These are phyloP conservation scores for Diplocarpon mali DNA, from an alignment of 2,329 filamentous ascomycete species.

Conservation along the genomic window DNA sequence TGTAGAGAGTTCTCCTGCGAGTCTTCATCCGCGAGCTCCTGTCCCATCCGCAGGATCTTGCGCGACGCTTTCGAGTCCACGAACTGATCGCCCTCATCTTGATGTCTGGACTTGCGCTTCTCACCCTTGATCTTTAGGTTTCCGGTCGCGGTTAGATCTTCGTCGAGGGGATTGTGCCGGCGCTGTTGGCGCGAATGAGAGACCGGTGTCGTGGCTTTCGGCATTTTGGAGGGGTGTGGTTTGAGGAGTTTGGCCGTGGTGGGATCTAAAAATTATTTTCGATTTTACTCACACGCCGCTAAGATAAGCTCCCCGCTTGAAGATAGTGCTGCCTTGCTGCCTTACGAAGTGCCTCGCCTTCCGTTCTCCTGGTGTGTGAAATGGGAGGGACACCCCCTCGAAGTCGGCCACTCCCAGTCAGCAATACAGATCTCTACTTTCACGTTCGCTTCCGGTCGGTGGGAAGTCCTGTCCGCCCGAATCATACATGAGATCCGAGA, in stretches of 20 bases:
- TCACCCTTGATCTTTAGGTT: conserved; percentile 62
- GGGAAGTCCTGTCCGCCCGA: no score
- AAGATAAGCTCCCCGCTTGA: conserved; percentile 8
- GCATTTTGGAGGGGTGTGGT: conserved; percentile 44
- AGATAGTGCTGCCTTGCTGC: neutral
- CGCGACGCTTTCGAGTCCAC: conserved; percentile 81
- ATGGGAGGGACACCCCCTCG: neutral
- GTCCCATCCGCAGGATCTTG: conserved; percentile 81
- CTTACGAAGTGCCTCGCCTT: neutral
- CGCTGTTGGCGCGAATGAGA: conserved; percentile 46
- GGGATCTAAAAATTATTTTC: neutral
- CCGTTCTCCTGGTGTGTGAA: neutral
- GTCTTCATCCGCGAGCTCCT: conserved; percentile 79
- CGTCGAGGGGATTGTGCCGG: conserved; percentile 82
- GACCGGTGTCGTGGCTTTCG: conserved; percentile 58
- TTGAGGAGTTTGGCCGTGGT: neutral
- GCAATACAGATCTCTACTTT: neutral
- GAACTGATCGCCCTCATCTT: conserved; percentile 55
- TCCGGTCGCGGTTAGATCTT: conserved; percentile 66
- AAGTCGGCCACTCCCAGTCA: neutral
- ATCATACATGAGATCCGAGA: no score
- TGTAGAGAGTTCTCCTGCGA: conserved; percentile 36
- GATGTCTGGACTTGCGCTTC: conserved; percentile 52
- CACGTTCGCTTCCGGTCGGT: no score
- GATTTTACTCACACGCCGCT: conserved; percentile 8